phyloP scores from a whole-genome alignment of 805 yeast species.

The Saccharomycopsis microspora region DNA sequence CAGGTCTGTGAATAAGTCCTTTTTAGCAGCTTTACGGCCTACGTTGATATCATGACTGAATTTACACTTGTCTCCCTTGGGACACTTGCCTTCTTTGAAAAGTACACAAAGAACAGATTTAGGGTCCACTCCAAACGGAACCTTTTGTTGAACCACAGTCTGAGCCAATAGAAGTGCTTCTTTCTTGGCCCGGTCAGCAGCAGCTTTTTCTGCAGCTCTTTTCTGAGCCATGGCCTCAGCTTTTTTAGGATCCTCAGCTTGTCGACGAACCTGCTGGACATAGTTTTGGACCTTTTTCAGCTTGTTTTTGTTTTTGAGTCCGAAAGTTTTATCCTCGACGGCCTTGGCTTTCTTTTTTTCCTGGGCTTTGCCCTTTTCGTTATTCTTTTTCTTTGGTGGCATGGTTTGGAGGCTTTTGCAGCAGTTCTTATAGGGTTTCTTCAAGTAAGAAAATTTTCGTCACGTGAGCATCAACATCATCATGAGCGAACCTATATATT shows the following conservation, averaged over 20 bases:
- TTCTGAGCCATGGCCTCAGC: conserved; percentile 44
- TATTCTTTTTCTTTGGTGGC: conserved; percentile 67
- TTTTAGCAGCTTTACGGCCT: conserved; percentile 83
- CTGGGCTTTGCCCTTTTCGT: conserved; percentile 51
- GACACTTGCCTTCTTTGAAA: conserved; percentile 80
- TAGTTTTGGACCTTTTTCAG: conserved; percentile 78
- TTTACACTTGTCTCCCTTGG: conserved; percentile 74
- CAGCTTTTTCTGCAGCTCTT: conserved; percentile 81
- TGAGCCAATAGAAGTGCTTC: conserved; percentile 68
- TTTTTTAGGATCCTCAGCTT: conserved; percentile 41
- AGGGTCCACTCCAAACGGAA: conserved; percentile 97
- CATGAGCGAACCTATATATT: too few relatives aligned
- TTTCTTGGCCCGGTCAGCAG: conserved; percentile 78
- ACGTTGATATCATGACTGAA: conserved; percentile 81
- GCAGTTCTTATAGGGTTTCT: too few relatives aligned
- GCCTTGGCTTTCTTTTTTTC: conserved; percentile 44
- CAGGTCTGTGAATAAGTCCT: conserved; percentile 85
- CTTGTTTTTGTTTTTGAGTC: conserved; percentile 89
- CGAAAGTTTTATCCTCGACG: conserved; percentile 84
- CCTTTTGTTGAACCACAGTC: conserved; percentile 53
- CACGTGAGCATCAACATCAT: too few relatives aligned
- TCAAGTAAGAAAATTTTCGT: too few relatives aligned
- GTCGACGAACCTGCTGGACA: conserved; percentile 57
- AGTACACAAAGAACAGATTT: conserved; percentile 84
- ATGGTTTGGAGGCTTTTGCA: conserved; percentile 22